These are phyloP conservation scores for Trichophyton schoenleinii DNA, from an alignment of 2,329 filamentous ascomycete genomes.

Conservation along the genomic window DNA sequence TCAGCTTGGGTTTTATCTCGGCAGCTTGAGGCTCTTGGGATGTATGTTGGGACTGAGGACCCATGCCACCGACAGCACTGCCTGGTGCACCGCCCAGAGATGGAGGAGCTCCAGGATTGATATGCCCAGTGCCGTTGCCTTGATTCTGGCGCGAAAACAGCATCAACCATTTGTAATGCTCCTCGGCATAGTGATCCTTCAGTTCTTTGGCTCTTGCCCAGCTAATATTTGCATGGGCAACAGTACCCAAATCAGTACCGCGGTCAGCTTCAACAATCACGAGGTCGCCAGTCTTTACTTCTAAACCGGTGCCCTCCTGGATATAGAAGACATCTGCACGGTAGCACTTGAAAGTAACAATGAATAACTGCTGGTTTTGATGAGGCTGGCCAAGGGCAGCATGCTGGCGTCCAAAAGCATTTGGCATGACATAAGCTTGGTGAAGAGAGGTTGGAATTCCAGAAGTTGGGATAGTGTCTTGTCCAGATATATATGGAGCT, in stretches of 20 bases:
- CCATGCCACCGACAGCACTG: constrained; percentile 66
- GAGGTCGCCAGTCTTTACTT: constrained; percentile 79
- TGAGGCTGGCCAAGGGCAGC: constrained; percentile 25
- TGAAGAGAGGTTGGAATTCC: constrained; percentile 27
- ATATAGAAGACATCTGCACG: constrained; percentile 95
- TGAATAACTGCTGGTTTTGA: constrained; percentile 49
- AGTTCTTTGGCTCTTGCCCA: constrained; percentile 77
- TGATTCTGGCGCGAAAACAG: constrained; percentile 79
- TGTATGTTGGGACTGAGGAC: constrained; percentile 59
- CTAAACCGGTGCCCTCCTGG: constrained; percentile 84
- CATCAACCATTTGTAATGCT: constrained; percentile 97
- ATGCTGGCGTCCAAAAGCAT: constrained; percentile 28
- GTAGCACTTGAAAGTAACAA: constrained; percentile 94
- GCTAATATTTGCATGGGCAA: constrained; percentile 75
- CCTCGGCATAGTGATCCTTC: constrained; percentile 83
- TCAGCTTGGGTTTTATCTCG: constrained; percentile 89
- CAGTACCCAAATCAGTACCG: constrained; percentile 87
- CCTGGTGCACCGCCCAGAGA: constrained; percentile 52
- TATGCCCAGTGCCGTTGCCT: constrained; percentile 28
- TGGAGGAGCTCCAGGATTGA: constrained; percentile 43
- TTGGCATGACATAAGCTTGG: constrained; percentile 29
- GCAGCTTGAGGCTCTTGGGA: constrained; percentile 56
- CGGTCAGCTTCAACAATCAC: constrained; percentile 97
- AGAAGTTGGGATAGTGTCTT: constrained; percentile 27
- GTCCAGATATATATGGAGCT: constrained; percentile 34